Conservation (phyloP, 139 green algal genomes). For the Closterium sp. region DNA sequence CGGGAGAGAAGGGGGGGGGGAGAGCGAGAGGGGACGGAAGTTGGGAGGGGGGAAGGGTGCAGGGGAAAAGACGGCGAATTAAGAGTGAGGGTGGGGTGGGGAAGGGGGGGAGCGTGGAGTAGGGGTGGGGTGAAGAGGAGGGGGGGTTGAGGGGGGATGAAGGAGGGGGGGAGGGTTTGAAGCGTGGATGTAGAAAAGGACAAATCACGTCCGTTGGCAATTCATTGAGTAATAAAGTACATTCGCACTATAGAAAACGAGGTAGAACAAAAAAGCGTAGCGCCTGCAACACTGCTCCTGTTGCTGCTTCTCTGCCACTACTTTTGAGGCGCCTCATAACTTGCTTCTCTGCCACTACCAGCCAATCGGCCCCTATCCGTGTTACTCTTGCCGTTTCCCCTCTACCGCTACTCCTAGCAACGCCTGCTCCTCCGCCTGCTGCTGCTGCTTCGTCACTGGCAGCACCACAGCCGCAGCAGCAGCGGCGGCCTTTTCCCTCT, state of each 20-base stretch:
- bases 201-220: background rate
- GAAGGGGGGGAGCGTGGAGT: too few species aligned
- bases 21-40: background rate
- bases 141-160: too few species aligned
- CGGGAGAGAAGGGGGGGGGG: too few species aligned
- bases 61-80: too few species aligned
- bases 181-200: background rate
- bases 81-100: too few species aligned
- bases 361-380: background rate
- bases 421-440: background rate
- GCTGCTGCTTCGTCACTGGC: background rate
- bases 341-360: background rate
- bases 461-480: background rate
- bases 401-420: background rate
- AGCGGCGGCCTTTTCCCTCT: conserved; percentile 4
- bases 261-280: background rate
- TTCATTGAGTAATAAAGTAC: background rate
- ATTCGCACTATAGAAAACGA: background rate
- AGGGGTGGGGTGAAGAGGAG: too few species aligned
- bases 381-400: background rate
- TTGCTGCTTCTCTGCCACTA: background rate
- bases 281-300: background rate
- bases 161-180: too few species aligned
- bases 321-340: too few species aligned
- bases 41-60: background rate